Conservation (phyloP, 768 basidiomycete genomes). For the Russula sp. region DNA sequence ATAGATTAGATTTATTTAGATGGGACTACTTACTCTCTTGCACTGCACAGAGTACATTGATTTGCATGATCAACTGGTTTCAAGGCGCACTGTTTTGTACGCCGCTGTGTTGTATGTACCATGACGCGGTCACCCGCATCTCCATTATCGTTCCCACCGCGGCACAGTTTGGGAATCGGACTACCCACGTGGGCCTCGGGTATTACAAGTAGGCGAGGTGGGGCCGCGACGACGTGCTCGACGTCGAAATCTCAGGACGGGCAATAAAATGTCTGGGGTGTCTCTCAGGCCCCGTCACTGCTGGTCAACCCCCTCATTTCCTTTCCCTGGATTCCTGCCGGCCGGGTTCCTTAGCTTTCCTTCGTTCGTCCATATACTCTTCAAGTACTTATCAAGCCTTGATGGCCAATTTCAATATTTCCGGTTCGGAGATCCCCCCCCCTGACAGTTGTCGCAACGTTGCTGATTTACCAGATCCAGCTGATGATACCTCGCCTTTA, state of each 20-base stretch:
- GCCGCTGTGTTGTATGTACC: not conserved
- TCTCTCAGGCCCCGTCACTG: too few relatives aligned
- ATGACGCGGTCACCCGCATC: too few relatives aligned
- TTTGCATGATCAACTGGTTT: too few relatives aligned
- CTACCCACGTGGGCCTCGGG: too few relatives aligned
- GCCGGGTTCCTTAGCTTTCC: constrained; percentile 3
- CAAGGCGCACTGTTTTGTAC: not conserved
- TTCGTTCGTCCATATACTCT: not conserved
- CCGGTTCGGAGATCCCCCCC: constrained; percentile 28
- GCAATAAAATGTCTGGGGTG: too few relatives aligned
- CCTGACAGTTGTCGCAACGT: not conserved
- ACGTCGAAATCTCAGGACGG: too few relatives aligned
- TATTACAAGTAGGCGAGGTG: too few relatives aligned
- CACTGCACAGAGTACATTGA: too few relatives aligned
- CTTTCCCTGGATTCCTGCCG: constrained; percentile 6
- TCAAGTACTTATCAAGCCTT: constrained; percentile 29
- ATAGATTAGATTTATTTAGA: not conserved
- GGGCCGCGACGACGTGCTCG: too few relatives aligned
- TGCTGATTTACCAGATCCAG: constrained; percentile 27
- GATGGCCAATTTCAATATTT: constrained; percentile 43
- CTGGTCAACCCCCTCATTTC: not conserved
- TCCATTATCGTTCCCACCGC: too few relatives aligned
- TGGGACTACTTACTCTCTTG: not conserved
- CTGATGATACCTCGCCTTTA: constrained; percentile 51
- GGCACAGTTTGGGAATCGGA: too few relatives aligned